Base-by-base conservation (phyloP, 257 asterid species). In the Fraxinus americana region DNA sequence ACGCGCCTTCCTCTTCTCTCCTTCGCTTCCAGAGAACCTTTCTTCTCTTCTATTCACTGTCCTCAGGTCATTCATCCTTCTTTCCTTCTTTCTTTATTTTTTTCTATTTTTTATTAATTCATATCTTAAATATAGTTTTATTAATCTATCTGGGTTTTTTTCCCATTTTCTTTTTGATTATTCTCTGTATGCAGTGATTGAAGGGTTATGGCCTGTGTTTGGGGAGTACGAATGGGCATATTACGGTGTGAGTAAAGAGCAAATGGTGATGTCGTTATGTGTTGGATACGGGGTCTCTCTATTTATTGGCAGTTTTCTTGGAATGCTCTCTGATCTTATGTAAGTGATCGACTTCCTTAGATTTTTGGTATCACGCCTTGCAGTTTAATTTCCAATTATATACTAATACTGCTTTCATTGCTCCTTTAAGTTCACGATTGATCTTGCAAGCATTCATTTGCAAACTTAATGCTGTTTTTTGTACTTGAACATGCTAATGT, bases 161-260 rank as follows among this genome's bases (percentile, higher is more conserved):
- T 35, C 5, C 38, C 29, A 75, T 45, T 74, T 29, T 36, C 48
- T 19, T 3, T 76, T 65, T 57, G 12, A 0, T 77, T 81, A 17
- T 19, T 69, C 17, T 70, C 61, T 70, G 59, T 73, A 38, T 30
- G 63, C 73, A 92, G 97, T 87, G 81, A 82, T 89, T 86, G 90
- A 92, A 86, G 97, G 99, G 67, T 81, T 91, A 67, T 87, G 90
- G 92, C 79, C 82, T n/a, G 89, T 92, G 90, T 90, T 89, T 82
- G 97, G 98, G 17, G 99, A 96, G 88, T 86, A 85, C 84, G 98
- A 92, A 77, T 81, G 84, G 86, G 87, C 78, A 11, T 88, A 85
- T 82, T 90, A 87, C 79, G 96, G 97, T 38, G 59, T 88, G 80
- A 79, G 84, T 80, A 92, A 86, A 79, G 95, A 90, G 77, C 87